Percentiles rank a stretch among this genome's conserved stretches.
Evolutionary conservation across 495 filamentous ascomycete species (phyloP).

Genomic region (Oidiodendron maius): DNA sequence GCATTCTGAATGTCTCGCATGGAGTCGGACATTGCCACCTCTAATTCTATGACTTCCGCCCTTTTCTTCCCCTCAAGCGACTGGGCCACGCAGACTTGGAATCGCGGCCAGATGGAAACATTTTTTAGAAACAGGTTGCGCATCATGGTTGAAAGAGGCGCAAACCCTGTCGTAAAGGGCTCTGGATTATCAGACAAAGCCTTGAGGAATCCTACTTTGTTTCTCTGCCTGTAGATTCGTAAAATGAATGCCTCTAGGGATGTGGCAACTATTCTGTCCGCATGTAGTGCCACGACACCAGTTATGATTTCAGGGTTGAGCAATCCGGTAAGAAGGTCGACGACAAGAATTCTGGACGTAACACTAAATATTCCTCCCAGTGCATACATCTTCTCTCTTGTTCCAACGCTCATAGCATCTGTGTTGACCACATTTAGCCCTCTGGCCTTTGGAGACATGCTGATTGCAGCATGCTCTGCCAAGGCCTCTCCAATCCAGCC

Average conservation of each 20-base stretch:
- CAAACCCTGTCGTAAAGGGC: constrained; percentile 84
- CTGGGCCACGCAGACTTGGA: constrained; percentile 82
- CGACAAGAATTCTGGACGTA: constrained; percentile 89
- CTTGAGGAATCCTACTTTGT: constrained; percentile 89
- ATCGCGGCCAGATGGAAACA: constrained; percentile 88
- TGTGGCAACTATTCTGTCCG: constrained; percentile 81
- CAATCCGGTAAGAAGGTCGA: constrained; percentile 82
- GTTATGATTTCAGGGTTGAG: constrained; percentile 81
- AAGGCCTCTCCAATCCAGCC: constrained; percentile 88
- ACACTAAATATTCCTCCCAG: constrained; percentile 91
- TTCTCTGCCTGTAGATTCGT: constrained; percentile 87
- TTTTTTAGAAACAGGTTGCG: constrained; percentile 87
- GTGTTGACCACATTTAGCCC: constrained; percentile 92
- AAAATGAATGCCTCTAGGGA: constrained; percentile 93
- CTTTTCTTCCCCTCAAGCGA: constrained; percentile 89
- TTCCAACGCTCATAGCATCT: constrained; percentile 78
- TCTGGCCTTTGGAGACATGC: constrained; percentile 63
- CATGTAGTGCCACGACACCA: constrained; percentile 82
- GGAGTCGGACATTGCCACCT: constrained; percentile 91
- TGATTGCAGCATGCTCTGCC: constrained; percentile 85
- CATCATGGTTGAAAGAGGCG: constrained; percentile 86
- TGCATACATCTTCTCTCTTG: constrained; percentile 84
- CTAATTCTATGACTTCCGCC: constrained; percentile 93
- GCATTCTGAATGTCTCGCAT: constrained; percentile 94
- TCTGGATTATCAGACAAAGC: constrained; percentile 95